A percentile compares a stretch with the other conserved stretches of the same genome.
Evolutionary conservation across 768 basidiomycete genomes (phyloP).

Genomic region (Amanita rubescens): DNA sequence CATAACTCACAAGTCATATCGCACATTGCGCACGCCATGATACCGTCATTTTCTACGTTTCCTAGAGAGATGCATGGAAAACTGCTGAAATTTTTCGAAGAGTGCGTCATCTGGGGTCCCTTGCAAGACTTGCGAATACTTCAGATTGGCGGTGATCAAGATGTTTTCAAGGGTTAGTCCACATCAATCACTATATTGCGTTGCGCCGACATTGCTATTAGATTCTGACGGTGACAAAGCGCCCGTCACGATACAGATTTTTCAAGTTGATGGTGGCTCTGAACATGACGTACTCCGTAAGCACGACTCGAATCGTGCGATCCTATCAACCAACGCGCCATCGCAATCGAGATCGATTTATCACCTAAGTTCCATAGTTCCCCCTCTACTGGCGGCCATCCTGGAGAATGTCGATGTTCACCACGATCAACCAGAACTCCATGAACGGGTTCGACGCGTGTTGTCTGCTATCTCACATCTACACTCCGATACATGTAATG

Average conservation of each 20-base stretch:
- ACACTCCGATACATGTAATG: constrained; percentile 65
- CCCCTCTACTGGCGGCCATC: constrained; percentile 56
- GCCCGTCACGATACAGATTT: constrained; percentile 55
- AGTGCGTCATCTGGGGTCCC: constrained; percentile 45
- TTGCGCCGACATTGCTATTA: neutral
- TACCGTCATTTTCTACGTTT: constrained; percentile 74
- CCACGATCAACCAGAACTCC: neutral
- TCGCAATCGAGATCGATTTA: constrained; percentile 48
- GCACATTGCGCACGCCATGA: constrained; percentile 56
- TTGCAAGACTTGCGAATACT: constrained; percentile 38
- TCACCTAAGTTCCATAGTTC: constrained; percentile 51
- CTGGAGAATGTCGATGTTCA: constrained; percentile 47
- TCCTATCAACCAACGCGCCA: constrained; percentile 47
- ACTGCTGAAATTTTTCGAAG: constrained; percentile 64
- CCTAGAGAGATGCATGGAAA: constrained; percentile 51
- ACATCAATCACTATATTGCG: neutral
- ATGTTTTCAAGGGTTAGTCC: neutral
- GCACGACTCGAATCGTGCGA: constrained; percentile 17
- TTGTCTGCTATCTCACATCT: neutral
- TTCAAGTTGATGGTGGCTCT: constrained; percentile 34
- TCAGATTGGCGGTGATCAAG: constrained; percentile 18
- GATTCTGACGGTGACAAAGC: constrained; percentile 20
- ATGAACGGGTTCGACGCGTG: neutral
- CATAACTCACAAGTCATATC: constrained; percentile 45
- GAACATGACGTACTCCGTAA: constrained; percentile 13